Base-by-base conservation (phyloP, 2,329 filamentous ascomycete species). In the Fusarium compactum region DNA sequence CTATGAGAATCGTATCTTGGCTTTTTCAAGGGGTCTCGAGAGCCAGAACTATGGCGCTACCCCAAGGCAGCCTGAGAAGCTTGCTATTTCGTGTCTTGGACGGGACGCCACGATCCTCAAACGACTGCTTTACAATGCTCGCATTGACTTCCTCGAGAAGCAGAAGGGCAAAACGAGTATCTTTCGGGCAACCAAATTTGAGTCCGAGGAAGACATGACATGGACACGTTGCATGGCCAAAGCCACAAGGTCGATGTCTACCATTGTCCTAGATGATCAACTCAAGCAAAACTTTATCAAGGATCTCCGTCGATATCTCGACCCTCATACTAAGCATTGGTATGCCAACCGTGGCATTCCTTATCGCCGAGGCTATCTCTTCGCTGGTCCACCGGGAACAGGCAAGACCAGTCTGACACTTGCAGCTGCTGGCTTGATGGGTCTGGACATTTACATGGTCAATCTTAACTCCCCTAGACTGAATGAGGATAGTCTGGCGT, bases 351-450 rank as follows among this genome's bases (percentile, higher is more conserved):
- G 70, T 15, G 67, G 70, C 8, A 73, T 73, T 12, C 70, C 70
- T 5, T 71, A 71, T n/a, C 67, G 70, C 18, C 40, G 70, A 3
- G 70, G 70, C 4, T 73, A 73, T 38, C 67, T 73, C 32, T 66
- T 73, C 41, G 63, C 65, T 16, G 70, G 70, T 2, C 67, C 70
- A 6, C 70, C 71, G 2, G 71, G 71, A 1, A 73, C 71, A 3
- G 71, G 71, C 15, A 71, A 73, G 43, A 73, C 58, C 5, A 71
- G 69, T 24, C 40, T 69, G 40, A 60, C 69, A 6, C 58, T 72
- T 27, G 69, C 69, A 1, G 58, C 66, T 12, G 69, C 66, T 27
- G 63, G 61, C 1, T 10, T 66, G 2, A 70, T 70, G 67, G 67
- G 67, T 2, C 53, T 70, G 6, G 46, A 69, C 14, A 71, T 71